phyloP scores from a whole-genome alignment of 768 basidiomycete species.

The Pleurotus sapidus region DNA sequence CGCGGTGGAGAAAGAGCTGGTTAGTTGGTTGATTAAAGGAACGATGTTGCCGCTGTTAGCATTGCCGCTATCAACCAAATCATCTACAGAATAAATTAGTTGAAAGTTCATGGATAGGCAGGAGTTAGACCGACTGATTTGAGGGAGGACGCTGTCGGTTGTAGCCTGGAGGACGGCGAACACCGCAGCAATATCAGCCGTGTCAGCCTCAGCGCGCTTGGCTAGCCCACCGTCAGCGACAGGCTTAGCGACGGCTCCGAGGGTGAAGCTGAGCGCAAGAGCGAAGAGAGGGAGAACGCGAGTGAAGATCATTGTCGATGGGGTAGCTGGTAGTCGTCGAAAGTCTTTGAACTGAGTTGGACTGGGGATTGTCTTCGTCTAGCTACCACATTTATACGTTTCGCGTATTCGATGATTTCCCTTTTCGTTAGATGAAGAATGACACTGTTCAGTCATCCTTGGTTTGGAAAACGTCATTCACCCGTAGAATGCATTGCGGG shows the following conservation, averaged over 20 bases:
- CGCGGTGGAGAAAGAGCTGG: conserved; percentile 18
- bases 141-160: conserved; percentile 17
- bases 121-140: conserved; percentile 14
- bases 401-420: background rate
- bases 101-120: background rate
- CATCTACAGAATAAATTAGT: background rate
- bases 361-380: background rate
- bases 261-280: conserved; percentile 6
- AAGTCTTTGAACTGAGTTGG: background rate
- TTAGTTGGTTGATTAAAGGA: conserved; percentile 20
- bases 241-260: conserved; percentile 11
- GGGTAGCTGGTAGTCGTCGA: background rate
- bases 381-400: background rate
- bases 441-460: background rate
- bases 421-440: background rate
- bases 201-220: conserved; percentile 13
- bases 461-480: background rate
- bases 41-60: conserved; percentile 18
- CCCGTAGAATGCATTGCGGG: background rate
- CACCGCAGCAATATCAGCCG: conserved; percentile 16
- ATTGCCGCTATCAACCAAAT: conserved; percentile 12
- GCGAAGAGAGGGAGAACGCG: conserved; percentile 5
- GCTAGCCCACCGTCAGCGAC: conserved; percentile 6
- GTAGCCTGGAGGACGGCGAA: conserved; percentile 17
- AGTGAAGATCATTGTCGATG: conserved; percentile 1